phyloP scores from a whole-genome alignment of 2,329 filamentous ascomycete species.

The Phyllosticta citribraziliensis region DNA sequence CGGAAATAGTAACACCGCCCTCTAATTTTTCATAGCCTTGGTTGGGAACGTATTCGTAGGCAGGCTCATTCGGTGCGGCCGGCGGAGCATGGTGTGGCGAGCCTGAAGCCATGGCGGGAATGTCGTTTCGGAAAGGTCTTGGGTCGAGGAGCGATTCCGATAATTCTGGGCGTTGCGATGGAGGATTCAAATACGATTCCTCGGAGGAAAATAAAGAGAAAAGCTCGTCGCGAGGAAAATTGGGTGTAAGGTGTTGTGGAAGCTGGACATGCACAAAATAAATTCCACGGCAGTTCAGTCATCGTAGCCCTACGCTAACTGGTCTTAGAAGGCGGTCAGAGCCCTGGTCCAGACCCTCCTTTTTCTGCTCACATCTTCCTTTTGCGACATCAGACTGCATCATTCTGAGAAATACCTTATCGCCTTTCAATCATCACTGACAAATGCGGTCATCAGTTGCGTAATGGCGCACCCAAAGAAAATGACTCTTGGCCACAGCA shows the following conservation, averaged over 20 bases:
- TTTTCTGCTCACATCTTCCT: neutral
- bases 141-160: neutral
- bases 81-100: conserved; percentile 2
- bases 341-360: neutral
- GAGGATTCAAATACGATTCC: neutral
- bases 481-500: too few species aligned
- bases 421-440: too few species aligned
- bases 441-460: too few species aligned
- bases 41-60: conserved; percentile 7
- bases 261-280: conserved; percentile 2
- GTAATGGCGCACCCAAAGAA: too few species aligned
- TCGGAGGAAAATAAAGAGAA: neutral
- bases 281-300: conserved; percentile 8
- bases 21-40: conserved; percentile 6
- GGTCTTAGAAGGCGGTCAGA: neutral
- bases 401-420: too few species aligned
- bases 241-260: neutral
- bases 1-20: conserved; percentile 1
- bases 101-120: neutral
- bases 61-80: conserved; percentile 5
- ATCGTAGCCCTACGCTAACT: conserved; percentile 8
- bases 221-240: neutral
- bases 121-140: neutral
- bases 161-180: neutral
- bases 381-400: too few species aligned